A percentile compares a stretch with the other conserved stretches of the same genome.
Evolutionary conservation across 2,329 filamentous ascomycete species (phyloP).

Genomic region (Gnomoniopsis sp.): DNA sequence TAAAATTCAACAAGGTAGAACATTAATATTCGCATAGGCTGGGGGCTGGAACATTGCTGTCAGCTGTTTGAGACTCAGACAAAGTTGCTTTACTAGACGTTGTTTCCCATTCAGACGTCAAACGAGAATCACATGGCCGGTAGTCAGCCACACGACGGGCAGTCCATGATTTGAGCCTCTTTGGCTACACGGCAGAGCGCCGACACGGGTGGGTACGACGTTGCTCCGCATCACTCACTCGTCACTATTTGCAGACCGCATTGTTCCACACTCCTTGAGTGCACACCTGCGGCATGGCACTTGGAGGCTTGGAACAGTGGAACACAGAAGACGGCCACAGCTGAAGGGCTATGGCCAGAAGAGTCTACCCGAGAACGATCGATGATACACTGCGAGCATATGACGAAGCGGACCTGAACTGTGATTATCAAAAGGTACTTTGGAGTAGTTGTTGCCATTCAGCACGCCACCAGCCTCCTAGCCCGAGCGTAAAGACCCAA

Average conservation of each 20-base stretch:
- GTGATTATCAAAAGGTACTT: neutral
- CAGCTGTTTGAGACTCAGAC: constrained; percentile 1
- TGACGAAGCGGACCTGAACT: neutral
- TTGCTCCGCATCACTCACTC: constrained; percentile 2
- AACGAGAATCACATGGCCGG: constrained; percentile 4
- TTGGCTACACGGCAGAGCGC: constrained; percentile 13
- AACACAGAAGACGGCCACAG: neutral
- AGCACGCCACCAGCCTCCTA: constrained; percentile 1
- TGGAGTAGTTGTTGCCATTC: neutral
- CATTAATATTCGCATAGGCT: neutral
- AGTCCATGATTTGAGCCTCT: constrained; percentile 10
- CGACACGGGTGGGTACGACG: constrained; percentile 5
- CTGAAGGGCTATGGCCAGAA: neutral
- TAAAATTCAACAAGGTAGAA: neutral
- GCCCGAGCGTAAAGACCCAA: neutral
- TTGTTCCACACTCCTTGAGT: neutral
- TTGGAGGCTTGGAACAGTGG: neutral
- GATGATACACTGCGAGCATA: neutral
- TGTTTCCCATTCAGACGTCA: neutral
- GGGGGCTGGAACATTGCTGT: neutral
- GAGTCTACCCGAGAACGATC: neutral
- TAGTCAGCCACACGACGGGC: neutral
- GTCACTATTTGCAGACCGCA: no score
- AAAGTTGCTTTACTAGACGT: neutral
- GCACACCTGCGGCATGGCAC: neutral